Evolutionary conservation across 371 early-diverging fungal genomes (phyloP).

Genomic region (Enteropsectra breve): DNA sequence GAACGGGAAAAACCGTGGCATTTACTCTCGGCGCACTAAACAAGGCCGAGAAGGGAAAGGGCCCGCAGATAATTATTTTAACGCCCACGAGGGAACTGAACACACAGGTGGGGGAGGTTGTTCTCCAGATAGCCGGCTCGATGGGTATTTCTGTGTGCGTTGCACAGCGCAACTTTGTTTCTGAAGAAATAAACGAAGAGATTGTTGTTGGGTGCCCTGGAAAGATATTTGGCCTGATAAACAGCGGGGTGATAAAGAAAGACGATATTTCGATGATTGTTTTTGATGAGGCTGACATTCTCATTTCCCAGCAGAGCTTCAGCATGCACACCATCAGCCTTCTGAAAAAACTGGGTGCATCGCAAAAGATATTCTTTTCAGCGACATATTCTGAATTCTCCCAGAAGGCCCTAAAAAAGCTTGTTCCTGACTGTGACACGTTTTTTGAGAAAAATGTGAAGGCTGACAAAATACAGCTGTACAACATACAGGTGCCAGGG

Average conservation of each 20-base stretch:
- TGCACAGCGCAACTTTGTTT: conserved; percentile 63
- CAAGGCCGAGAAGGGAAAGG: conserved; percentile 39
- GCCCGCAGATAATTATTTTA: conserved; percentile 73
- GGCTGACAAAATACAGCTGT: conserved; percentile 84
- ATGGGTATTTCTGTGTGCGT: conserved; percentile 66
- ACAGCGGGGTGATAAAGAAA: conserved; percentile 16
- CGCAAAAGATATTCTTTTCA: conserved; percentile 70
- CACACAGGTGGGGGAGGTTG: conserved; percentile 80
- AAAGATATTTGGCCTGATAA: conserved; percentile 65
- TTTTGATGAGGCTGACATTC: conserved; percentile 57
- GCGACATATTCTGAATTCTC: conserved; percentile 81
- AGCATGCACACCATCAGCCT: conserved; percentile 50
- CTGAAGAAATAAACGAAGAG: conserved; percentile 65
- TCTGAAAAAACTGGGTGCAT: conserved; percentile 30
- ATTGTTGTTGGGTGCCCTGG: conserved; percentile 89
- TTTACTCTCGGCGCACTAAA: conserved; percentile 48
- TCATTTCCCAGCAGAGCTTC: conserved; percentile 54
- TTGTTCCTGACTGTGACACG: conserved; percentile 69
- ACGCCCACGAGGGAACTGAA: conserved; percentile 91
- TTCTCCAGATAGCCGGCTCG: conserved; percentile 73
- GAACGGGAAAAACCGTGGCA: conserved; percentile 91
- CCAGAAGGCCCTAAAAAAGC: conserved; percentile 68
- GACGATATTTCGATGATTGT: conserved; percentile 51
- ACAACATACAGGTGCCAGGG: conserved; percentile 76
- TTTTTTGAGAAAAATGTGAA: conserved; percentile 76